Evolutionary conservation across 495 filamentous ascomycete species (phyloP).

Genomic region (Venustampulla echinocandica): DNA sequence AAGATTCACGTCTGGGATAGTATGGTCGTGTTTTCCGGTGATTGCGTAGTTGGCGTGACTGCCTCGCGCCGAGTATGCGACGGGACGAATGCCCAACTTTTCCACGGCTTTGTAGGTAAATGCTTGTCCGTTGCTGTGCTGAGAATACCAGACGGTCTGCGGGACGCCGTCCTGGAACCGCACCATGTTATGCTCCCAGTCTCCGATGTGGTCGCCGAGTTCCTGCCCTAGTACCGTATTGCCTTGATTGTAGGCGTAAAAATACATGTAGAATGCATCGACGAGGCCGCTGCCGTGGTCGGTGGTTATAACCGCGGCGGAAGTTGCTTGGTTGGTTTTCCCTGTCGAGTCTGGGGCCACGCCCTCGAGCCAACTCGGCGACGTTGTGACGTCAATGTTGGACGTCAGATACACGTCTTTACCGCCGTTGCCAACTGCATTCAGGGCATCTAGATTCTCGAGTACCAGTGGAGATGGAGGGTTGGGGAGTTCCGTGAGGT

Average conservation of each 20-base stretch:
- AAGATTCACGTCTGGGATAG: constrained; percentile 72
- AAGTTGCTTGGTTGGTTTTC: constrained; percentile 18
- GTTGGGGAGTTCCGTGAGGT: constrained; percentile 55
- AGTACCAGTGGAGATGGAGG: constrained; percentile 51
- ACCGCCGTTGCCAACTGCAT: constrained; percentile 21
- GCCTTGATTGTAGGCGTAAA: constrained; percentile 95
- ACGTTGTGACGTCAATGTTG: constrained; percentile 21
- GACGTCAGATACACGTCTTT: constrained; percentile 35
- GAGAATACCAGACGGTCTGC: constrained; percentile 73
- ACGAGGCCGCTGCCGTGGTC: constrained; percentile 44
- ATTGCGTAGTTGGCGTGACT: constrained; percentile 94
- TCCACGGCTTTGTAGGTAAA: constrained; percentile 80
- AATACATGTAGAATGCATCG: constrained; percentile 98
- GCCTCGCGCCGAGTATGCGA: constrained; percentile 81
- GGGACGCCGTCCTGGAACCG: constrained; percentile 82
- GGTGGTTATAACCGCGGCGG: constrained; percentile 22
- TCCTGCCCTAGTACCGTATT: constrained; percentile 81
- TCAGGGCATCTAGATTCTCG: constrained; percentile 53
- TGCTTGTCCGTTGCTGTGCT: constrained; percentile 78
- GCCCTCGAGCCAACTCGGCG: constrained; percentile 22
- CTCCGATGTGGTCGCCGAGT: constrained; percentile 94
- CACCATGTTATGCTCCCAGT: constrained; percentile 95
- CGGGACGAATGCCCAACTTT: constrained; percentile 56
- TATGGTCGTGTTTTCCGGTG: constrained; percentile 41
- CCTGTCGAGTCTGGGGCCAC: constrained; percentile 20